These are phyloP conservation scores for Persicaria maculosa DNA, from an alignment of 148 eudicot genomes.

Conservation along the genomic window DNA sequence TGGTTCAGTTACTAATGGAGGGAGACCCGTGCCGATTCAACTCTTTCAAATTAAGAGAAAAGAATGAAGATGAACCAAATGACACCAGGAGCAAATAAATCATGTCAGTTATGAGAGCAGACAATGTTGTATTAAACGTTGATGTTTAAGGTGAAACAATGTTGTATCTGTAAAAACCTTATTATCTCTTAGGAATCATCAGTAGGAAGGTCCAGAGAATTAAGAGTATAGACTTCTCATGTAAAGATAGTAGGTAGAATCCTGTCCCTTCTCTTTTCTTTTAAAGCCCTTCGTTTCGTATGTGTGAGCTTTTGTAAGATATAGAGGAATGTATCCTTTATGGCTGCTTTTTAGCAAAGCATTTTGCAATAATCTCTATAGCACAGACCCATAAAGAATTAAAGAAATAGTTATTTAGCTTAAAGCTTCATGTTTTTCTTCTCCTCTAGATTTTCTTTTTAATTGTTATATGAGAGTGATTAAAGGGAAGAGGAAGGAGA, in stretches of 20 bases:
- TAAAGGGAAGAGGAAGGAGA: slow-evolving; percentile 31
- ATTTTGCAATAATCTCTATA: slow-evolving; percentile 40
- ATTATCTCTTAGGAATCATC: slow-evolving; percentile 14
- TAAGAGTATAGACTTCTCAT: slow-evolving; percentile 20
- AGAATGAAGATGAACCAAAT: slow-evolving; percentile 36
- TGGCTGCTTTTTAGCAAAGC: slow-evolving; percentile 50
- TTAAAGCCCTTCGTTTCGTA: slow-evolving; percentile 24
- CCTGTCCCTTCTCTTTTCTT: slow-evolving; percentile 22
- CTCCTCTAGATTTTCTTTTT: slow-evolving; percentile 14
- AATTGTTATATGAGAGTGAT: slow-evolving; percentile 31
- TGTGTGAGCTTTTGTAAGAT: slow-evolving; percentile 48
- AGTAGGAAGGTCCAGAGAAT: slow-evolving; percentile 9
- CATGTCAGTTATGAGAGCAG: slow-evolving; percentile 30
- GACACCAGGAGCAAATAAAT: slow-evolving; percentile 14
- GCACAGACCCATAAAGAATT: slow-evolving; percentile 36
- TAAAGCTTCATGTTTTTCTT: slow-evolving; percentile 22
- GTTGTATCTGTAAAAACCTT: slow-evolving; percentile 9
- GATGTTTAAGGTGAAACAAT: slow-evolving; percentile 4
- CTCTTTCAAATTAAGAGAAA: slow-evolving; percentile 43
- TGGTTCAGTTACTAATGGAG: slow-evolving; percentile 64
- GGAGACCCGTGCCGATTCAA: slow-evolving; percentile 67
- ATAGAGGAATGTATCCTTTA: slow-evolving; percentile 37
- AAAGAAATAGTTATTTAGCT: slow-evolving; percentile 33
- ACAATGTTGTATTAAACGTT: neutral
- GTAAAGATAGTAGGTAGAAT: slow-evolving; percentile 34